Percentiles rank a stretch among this genome's conserved stretches.
These are phyloP conservation scores for Zygosaccharomyces rouxii DNA, from an alignment of 805 yeast species.

Conservation along the genomic window DNA sequence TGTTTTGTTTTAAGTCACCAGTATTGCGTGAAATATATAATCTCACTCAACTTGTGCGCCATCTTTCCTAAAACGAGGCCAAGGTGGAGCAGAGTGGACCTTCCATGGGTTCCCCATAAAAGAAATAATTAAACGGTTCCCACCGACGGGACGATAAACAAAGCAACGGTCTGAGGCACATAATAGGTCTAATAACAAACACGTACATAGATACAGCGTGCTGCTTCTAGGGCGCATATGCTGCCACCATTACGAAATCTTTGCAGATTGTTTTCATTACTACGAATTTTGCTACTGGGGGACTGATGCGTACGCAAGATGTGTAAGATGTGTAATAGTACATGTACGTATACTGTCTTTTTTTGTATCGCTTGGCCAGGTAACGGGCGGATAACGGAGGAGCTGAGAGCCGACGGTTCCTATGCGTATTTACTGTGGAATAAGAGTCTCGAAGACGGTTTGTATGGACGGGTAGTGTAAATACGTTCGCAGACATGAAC, in stretches of 20 bases:
- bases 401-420: no score
- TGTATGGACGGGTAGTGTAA: no score
- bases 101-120: constrained; percentile 2
- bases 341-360: no score
- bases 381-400: no score
- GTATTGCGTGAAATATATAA: constrained; percentile 7
- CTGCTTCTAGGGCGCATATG: not conserved
- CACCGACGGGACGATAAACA: constrained; percentile 1
- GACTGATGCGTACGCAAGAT: not conserved
- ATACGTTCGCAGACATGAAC: no score
- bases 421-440: no score
- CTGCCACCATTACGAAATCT: not conserved
- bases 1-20: not conserved
- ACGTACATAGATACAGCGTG: not conserved
- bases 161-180: constrained; percentile 4
- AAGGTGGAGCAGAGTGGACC: not conserved
- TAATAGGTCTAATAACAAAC: not conserved
- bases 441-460: no score
- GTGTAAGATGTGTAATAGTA: not conserved
- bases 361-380: no score
- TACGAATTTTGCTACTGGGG: not conserved
- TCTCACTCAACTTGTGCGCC: constrained; percentile 5
- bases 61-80: constrained; percentile 5
- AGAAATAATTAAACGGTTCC: constrained; percentile 5
- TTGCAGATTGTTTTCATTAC: not conserved